phyloP scores from a whole-genome alignment of 768 basidiomycete species.

The Amanita subjunquillea region DNA sequence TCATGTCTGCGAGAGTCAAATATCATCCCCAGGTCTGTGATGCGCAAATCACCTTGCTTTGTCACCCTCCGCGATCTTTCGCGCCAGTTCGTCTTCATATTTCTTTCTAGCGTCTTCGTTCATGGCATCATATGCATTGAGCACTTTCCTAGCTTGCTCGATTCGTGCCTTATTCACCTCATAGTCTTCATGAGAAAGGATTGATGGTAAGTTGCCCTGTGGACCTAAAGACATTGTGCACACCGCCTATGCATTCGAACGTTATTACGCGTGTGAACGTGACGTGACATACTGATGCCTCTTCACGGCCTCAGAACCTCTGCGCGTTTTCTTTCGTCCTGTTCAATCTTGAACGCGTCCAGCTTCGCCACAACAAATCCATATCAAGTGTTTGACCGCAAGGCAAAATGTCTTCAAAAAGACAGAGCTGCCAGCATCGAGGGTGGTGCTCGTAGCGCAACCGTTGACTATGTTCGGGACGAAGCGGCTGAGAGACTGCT shows the following conservation, averaged over 20 bases:
- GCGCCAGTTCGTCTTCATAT: constrained; percentile 16
- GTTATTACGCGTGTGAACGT: background rate
- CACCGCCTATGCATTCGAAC: background rate
- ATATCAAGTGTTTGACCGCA: constrained; percentile 83
- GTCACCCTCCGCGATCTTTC: constrained; percentile 30
- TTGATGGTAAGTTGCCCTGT: constrained; percentile 6
- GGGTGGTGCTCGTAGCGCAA: constrained; percentile 50
- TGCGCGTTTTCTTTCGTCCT: constrained; percentile 37
- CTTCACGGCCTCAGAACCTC: constrained; percentile 8
- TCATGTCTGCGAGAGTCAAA: constrained; percentile 3
- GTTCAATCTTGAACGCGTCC: constrained; percentile 29
- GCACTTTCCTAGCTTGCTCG: constrained; percentile 19
- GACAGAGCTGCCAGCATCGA: constrained; percentile 58
- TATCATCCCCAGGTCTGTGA: too few species aligned
- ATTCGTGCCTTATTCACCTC: constrained; percentile 17
- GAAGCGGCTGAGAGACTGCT: constrained; percentile 88
- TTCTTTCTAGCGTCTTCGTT: constrained; percentile 29
- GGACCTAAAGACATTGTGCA: constrained; percentile 13
- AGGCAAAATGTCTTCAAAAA: constrained; percentile 66
- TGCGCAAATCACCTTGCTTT: constrained; percentile 26
- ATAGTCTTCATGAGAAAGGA: constrained; percentile 21
- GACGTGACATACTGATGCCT: background rate
- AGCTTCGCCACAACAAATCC: constrained; percentile 42
- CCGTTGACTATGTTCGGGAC: constrained; percentile 85
- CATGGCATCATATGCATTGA: constrained; percentile 22